Evolutionary conservation across 352 stramenopile genomes (phyloP).

Genomic region (Plasmopara viticola): DNA sequence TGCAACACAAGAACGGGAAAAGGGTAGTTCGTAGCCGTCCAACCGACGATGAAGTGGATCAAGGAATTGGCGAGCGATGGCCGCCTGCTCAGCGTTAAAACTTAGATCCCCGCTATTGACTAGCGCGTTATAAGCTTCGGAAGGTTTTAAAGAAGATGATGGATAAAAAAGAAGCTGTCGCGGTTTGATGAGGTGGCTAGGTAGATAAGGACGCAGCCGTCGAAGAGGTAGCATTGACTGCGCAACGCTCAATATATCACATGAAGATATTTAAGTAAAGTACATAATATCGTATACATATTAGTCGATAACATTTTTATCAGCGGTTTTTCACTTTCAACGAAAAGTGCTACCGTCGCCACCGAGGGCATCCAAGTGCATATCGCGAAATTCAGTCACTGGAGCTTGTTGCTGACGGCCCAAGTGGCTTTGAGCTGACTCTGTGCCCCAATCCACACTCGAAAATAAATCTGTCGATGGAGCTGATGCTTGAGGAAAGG

Average conservation of each 20-base stretch:
- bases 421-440: slow-evolving; percentile 6
- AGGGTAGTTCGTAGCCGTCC: slow-evolving; percentile 43
- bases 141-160: slow-evolving; percentile 19
- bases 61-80: slow-evolving; percentile 33
- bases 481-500: slow-evolving; percentile 26
- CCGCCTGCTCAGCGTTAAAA: slow-evolving; percentile 27
- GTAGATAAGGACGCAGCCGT: too few relatives aligned
- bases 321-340: slow-evolving; percentile 1
- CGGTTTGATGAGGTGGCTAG: too few relatives aligned
- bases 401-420: slow-evolving; percentile 10
- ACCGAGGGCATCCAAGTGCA: slow-evolving; percentile 24
- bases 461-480: slow-evolving; percentile 13
- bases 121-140: slow-evolving; percentile 25
- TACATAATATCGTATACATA: neutral
- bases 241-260: too few relatives aligned
- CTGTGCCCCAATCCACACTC: slow-evolving; percentile 15
- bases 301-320: neutral
- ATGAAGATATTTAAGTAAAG: neutral
- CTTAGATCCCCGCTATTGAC: slow-evolving; percentile 20
- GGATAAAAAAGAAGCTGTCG: too few relatives aligned
- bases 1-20: slow-evolving; percentile 11
- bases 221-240: neutral
- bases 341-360: slow-evolving; percentile 11
- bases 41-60: slow-evolving; percentile 60
- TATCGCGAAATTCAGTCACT: slow-evolving; percentile 22